A percentile compares a stretch with the other conserved stretches of the same genome.
Conservation (phyloP, 352 stramenopile species). For the Blastocystis sp. region DNA sequence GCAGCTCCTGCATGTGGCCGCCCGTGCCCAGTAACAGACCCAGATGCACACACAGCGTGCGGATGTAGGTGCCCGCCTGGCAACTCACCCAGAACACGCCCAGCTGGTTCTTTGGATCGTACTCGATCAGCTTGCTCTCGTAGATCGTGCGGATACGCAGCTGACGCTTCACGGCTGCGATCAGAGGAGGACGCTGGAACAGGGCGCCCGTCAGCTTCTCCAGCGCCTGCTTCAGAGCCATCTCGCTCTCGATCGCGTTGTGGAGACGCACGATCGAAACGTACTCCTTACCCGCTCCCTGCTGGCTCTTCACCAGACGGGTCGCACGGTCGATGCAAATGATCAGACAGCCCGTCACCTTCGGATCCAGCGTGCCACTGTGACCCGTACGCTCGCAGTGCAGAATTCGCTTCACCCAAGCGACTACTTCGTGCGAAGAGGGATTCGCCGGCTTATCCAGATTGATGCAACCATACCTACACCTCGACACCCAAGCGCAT, state of each 20-base stretch:
- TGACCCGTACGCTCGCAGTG: constrained; percentile 98
- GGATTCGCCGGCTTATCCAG: constrained; percentile 98
- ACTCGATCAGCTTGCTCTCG: constrained; percentile 95
- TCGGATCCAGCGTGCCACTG: constrained; percentile 94
- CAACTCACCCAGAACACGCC: constrained; percentile 77
- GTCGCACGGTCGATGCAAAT: constrained; percentile 97
- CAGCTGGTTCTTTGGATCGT: constrained; percentile 88
- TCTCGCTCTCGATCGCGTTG: constrained; percentile 79
- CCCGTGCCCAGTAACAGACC: constrained; percentile 88
- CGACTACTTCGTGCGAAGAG: constrained; percentile 94
- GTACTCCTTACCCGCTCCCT: constrained; percentile 97
- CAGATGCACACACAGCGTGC: constrained; percentile 97
- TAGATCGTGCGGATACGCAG: constrained; percentile 99
- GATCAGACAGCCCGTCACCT: constrained; percentile 98
- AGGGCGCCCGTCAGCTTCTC: constrained; percentile 95
- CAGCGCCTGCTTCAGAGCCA: constrained; percentile 81
- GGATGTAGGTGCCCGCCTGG: constrained; percentile 97
- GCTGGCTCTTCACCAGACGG: constrained; percentile 78
- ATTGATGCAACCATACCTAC: constrained; percentile 94
- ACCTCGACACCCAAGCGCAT: neutral
- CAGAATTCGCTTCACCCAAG: constrained; percentile 97
- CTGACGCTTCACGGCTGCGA: constrained; percentile 97
- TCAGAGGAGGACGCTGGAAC: constrained; percentile 98
- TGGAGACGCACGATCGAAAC: constrained; percentile 93
- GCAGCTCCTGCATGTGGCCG: constrained; percentile 98